Evolutionary conservation across 2,329 filamentous ascomycete genomes (phyloP).

Genomic region (Colletotrichum theobromicola): DNA sequence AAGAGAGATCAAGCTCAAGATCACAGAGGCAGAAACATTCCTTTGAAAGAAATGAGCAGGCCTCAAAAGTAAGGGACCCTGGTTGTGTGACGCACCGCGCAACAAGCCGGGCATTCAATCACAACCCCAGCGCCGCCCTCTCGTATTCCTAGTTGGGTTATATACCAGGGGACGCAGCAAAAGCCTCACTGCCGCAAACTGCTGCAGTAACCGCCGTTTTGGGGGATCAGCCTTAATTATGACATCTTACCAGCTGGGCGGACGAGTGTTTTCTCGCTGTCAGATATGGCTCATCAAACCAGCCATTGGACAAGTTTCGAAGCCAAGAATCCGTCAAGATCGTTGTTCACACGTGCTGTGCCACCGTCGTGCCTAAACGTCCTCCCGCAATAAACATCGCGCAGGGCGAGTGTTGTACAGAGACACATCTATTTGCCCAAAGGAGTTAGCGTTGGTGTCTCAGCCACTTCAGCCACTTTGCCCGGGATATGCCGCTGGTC

Average conservation of each 20-base stretch:
- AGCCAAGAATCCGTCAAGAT: not conserved
- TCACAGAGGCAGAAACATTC: not conserved
- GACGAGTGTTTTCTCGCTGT: not conserved
- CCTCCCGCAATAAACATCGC: not conserved
- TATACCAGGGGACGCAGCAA: not conserved
- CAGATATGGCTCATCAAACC: not conserved
- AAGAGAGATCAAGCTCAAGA: not conserved
- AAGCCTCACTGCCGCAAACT: not conserved
- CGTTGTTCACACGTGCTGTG: not conserved
- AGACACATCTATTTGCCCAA: not conserved
- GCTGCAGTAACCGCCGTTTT: not conserved
- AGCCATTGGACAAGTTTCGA: not conserved
- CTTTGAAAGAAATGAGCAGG: not conserved
- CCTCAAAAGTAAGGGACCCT: not conserved
- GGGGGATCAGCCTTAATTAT: not conserved
- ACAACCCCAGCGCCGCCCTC: not conserved
- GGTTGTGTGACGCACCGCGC: not conserved
- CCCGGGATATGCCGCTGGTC: not conserved
- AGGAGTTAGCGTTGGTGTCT: not conserved
- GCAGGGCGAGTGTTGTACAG: not conserved
- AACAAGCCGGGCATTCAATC: not conserved
- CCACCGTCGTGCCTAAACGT: not conserved
- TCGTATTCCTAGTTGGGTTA: not conserved
- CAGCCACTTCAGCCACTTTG: not conserved
- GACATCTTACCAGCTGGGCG: not conserved